Evolutionary conservation across 2,329 filamentous ascomycete genomes (phyloP), one percentile per base, ranked within the genome.

Genomic region (Colletotrichum australisinense): DNA sequence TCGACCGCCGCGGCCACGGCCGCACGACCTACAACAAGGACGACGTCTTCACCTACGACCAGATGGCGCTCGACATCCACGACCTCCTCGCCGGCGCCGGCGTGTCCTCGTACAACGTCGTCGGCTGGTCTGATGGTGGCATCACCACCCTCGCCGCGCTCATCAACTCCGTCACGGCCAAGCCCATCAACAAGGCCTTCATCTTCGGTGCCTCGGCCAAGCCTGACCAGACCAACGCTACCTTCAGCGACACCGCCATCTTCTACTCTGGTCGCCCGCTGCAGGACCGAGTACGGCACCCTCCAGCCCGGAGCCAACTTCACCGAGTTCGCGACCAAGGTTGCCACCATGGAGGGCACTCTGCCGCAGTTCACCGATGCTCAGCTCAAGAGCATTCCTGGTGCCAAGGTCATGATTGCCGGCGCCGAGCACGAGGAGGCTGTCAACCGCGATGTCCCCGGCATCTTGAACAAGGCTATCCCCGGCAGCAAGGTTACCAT

Each of bases 51-150:
- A 84, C 83, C 22, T 85, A 79, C 66, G 78, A 81, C 14, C 76
- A 80, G 70, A 84, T 84, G 74, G 82, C 83, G 24, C 69, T 76
- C 28, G 83, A 86, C 53, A 81, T 81, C 5, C 75, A 79, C 32
- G 79, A 73, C 5, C 78, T 82, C 55, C 79, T 85, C 4, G 76
- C 78, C 6, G 52, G 76, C 1, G 75, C 78, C 5, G 80, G 80
- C 1, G 77, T 84, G 2, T 67, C 58, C 4, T 67, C 76, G 66
- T 82, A 82, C 74, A 78, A 80, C 69, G 79, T 82, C 30, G 81
- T 85, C 5, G 83, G 83, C 30, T 85, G 83, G 84, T 84, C 82
- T 9, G 84, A 86, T 66, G 83, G 83, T 53, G 83, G 80, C 46
- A 80, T 81, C 24, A 82, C 82, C 6, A 83, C 83, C 1, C 79